Percentiles rank a stretch among this genome's conserved stretches.
These are phyloP conservation scores for Arabidopsis suecica DNA, from an alignment of 345 rosid species.

Conservation along the genomic window DNA sequence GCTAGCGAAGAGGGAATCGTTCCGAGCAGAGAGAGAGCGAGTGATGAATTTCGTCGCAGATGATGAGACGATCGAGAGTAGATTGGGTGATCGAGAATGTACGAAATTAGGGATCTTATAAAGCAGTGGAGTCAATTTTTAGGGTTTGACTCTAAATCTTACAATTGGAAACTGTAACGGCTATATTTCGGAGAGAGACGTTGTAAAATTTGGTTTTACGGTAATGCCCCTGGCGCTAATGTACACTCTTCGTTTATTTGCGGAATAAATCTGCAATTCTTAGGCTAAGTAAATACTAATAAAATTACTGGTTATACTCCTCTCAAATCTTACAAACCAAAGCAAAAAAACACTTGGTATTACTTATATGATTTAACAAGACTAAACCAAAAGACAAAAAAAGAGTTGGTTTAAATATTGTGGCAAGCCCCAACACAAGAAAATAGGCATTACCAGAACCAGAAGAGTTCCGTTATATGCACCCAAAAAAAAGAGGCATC, in stretches of 20 bases:
- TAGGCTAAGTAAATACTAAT: not conserved
- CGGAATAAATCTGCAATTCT: not conserved
- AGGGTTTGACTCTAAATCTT: conserved; percentile 26
- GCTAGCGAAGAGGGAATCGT: conserved; percentile 15
- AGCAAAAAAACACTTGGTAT: conserved; percentile 7
- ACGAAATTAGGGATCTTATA: conserved; percentile 19
- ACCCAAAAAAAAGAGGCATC: not conserved
- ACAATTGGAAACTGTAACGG: conserved; percentile 29
- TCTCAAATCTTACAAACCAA: not conserved
- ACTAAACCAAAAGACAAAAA: not conserved
- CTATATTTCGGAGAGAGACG: conserved; percentile 35
- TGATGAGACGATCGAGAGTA: conserved; percentile 5
- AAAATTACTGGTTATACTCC: not conserved
- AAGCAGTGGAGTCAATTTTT: not conserved
- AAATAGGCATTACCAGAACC: not conserved
- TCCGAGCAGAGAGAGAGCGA: conserved; percentile 23
- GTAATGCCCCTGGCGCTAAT: not conserved
- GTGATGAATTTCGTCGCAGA: conserved; percentile 25
- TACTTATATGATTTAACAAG: not conserved
- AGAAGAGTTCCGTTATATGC: conserved; percentile 1
- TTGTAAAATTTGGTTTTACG: not conserved
- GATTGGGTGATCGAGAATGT: conserved; percentile 14
- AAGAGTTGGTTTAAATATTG: not conserved
- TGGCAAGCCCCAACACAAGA: not conserved
- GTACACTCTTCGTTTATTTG: not conserved